These are phyloP conservation scores for Amniculicola lignicola DNA, from an alignment of 495 filamentous ascomycete species.

Conservation along the genomic window DNA sequence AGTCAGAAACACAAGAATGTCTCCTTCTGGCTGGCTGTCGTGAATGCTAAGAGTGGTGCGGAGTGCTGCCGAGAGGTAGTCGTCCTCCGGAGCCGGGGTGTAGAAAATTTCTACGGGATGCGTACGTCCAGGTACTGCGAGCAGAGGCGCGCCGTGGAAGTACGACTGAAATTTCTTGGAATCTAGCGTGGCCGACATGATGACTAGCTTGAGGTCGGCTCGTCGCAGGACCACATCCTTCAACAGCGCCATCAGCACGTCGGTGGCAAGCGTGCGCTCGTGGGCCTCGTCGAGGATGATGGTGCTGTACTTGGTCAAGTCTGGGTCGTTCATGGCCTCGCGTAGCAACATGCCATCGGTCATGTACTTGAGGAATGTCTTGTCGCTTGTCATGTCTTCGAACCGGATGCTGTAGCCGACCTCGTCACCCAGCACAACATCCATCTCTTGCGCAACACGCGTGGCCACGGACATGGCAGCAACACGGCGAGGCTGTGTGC, in stretches of 20 bases:
- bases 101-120: constrained; percentile 98
- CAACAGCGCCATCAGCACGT: constrained; percentile 92
- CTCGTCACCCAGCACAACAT: constrained; percentile 88
- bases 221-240: constrained; percentile 78
- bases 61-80: constrained; percentile 94
- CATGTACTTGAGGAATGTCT: constrained; percentile 98
- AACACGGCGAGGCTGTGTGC: constrained; percentile 96
- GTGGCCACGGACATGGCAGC: constrained; percentile 99
- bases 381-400: constrained; percentile 87
- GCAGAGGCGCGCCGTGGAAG: constrained; percentile 88
- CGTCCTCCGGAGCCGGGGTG: constrained; percentile 90
- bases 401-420: constrained; percentile 99
- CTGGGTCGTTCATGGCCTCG: constrained; percentile 96
- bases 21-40: constrained; percentile 84
- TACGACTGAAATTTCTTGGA: constrained; percentile 98
- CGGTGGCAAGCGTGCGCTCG: constrained; percentile 91
- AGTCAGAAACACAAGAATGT: constrained; percentile 93
- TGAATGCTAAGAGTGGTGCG: constrained; percentile 96
- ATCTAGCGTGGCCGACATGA: constrained; percentile 98
- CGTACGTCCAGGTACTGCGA: constrained; percentile 93
- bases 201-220: constrained; percentile 89
- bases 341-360: constrained; percentile 98
- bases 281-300: constrained; percentile 99
- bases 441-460: constrained; percentile 96
- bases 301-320: constrained; percentile 86